Percentiles rank a stretch among this genome's conserved stretches.
phyloP scores from a whole-genome alignment of 257 asterid genomes.

The Solanum appendiculatum region DNA sequence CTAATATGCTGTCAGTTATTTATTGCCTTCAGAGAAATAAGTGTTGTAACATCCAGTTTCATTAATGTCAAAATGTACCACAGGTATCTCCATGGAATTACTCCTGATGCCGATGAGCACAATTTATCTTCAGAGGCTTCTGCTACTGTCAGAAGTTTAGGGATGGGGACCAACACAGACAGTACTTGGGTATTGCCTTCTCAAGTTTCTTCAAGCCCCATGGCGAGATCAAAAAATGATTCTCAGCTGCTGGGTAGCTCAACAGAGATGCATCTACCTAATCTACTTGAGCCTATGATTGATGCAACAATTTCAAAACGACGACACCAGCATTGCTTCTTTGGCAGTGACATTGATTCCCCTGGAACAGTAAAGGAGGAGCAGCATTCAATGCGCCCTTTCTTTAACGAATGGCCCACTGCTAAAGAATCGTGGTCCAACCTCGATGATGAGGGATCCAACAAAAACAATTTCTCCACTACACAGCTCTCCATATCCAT shows the following conservation, averaged over 20 bases:
- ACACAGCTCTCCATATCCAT: slow-evolving; percentile 84
- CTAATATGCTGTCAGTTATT: not conserved
- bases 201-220: slow-evolving; percentile 48
- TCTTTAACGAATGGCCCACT: slow-evolving; percentile 87
- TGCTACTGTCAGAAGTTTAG: slow-evolving; percentile 37
- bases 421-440: slow-evolving; percentile 76
- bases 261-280: slow-evolving; percentile 34
- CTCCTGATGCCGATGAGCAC: slow-evolving; percentile 35
- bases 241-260: slow-evolving; percentile 33
- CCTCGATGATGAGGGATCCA: slow-evolving; percentile 47
- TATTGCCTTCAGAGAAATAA: not conserved
- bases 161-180: slow-evolving; percentile 44
- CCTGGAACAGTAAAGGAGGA: slow-evolving; percentile 50
- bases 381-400: slow-evolving; percentile 64
- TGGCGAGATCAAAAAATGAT: slow-evolving; percentile 39
- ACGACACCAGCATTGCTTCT: slow-evolving; percentile 61
- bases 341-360: slow-evolving; percentile 46
- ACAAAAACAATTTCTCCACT: slow-evolving; percentile 51
- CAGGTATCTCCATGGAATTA: slow-evolving; percentile 60
- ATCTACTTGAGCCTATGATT: slow-evolving; percentile 36
- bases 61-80: not conserved
- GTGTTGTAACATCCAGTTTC: not conserved
- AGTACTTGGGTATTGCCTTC: slow-evolving; percentile 60
- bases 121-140: slow-evolving; percentile 58
- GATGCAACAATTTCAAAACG: slow-evolving; percentile 39